Conservation (phyloP, 441 rosid genomes). For the Mallotus japonicus region DNA sequence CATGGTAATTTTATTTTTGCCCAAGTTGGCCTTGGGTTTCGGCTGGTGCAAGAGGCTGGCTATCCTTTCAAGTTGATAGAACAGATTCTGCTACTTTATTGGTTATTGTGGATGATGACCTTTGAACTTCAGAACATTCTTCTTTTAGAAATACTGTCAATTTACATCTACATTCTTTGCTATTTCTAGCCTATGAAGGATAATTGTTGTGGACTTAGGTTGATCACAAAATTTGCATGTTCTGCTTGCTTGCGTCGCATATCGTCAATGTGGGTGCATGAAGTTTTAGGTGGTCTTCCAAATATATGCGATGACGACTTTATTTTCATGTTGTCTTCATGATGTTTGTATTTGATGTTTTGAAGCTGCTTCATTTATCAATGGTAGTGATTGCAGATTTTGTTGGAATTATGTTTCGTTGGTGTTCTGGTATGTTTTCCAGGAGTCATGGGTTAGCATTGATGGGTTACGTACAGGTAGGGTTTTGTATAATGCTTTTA, state of each 20-base stretch:
- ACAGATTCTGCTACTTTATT: conserved; percentile 2
- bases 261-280: too few relatives aligned
- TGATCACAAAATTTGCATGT: neutral
- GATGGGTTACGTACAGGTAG: neutral
- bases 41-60: neutral
- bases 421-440: neutral
- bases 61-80: neutral
- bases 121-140: neutral
- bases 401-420: neutral
- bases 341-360: too few relatives aligned
- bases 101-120: conserved; percentile 10
- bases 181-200: neutral
- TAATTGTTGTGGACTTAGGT: neutral
- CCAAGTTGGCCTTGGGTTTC: conserved; percentile 1
- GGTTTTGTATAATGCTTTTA: conserved; percentile 2
- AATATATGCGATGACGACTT: too few relatives aligned
- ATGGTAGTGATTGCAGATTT: neutral
- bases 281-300: too few relatives aligned
- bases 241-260: too few relatives aligned
- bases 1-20: neutral
- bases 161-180: neutral
- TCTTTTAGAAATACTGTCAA: neutral
- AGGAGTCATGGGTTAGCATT: too few relatives aligned
- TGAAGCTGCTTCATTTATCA: too few relatives aligned
- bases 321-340: too few relatives aligned